Base-by-base conservation (phyloP, 2,329 filamentous ascomycete species). In the Pseudomassariella vexata region DNA sequence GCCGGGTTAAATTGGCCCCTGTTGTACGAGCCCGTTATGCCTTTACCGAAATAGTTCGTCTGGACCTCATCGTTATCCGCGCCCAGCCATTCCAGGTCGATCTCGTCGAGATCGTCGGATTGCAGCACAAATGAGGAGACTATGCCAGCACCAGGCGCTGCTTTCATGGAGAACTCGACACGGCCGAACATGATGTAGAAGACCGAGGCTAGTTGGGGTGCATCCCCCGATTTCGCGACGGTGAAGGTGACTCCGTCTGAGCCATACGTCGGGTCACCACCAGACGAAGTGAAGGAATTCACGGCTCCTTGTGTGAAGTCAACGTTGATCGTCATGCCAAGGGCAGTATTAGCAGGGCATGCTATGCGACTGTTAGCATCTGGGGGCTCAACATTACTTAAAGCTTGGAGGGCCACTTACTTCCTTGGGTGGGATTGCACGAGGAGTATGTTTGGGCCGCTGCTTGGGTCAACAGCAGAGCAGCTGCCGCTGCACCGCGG, bases 161-260 rank as follows among this genome's bases (percentile, higher is more conserved):
- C 79, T 62, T 90, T 89, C 66, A 95, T 73, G 19, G 77, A 81
- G 45, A 89, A 76, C 44, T 94, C 84, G 52, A 95, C 85, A 42
- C 82, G 84, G 45, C 92, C 92, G 57, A 95, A 98, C 92, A 98
- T 96, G 65, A 98, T 95, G 70, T 95, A 96, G 76, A 94, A 96
- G 50, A 92, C 77, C 39, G 88, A 94, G 43, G 74, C 73, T 39
- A 98, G 76, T 56, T 90, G 83, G 0, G 92, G 92, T 3, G 87
- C 76, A 53, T 98, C 86, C 36, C 90, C 89, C 30, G 79, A 70
- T 51, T 79, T 66, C 32, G 76, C 62, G 32, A 98, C 81, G 17
- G 85, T 88, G 56, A 98, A 94, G 11, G 75, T 76, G 17, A 75
- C 89, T 37, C 92, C 92, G 53, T 89, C 74, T 8, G 68, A 67